Conservation (phyloP, 805 yeast genomes). For the Starmerella floris region DNA sequence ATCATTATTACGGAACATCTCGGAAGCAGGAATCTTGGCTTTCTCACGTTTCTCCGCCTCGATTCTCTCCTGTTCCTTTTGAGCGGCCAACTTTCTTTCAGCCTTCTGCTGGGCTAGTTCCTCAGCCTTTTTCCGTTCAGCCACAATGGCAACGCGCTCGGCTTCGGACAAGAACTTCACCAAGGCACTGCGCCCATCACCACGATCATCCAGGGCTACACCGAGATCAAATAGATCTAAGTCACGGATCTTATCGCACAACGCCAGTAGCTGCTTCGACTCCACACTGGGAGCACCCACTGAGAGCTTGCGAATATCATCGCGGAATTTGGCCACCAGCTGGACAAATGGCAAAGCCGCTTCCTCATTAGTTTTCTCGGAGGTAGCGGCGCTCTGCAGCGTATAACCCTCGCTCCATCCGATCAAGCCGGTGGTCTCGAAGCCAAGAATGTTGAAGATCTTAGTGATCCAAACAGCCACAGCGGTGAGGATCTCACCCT, state of each 20-base stretch:
- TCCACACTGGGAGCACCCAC: slow-evolving; percentile 34
- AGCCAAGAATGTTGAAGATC: slow-evolving; percentile 62
- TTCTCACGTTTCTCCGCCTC: slow-evolving; percentile 58
- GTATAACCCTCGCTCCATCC: slow-evolving; percentile 57
- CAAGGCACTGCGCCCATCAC: slow-evolving; percentile 62
- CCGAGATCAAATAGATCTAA: slow-evolving; percentile 60
- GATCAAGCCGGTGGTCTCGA: slow-evolving; percentile 46
- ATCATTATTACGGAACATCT: slow-evolving; percentile 39
- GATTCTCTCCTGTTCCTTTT: slow-evolving; percentile 17
- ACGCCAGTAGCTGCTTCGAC: slow-evolving; percentile 38
- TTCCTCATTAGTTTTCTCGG: slow-evolving; percentile 40
- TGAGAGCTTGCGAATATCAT: slow-evolving; percentile 61
- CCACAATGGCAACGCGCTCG: slow-evolving; percentile 54
- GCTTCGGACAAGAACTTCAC: slow-evolving; percentile 61
- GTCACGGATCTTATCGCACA: slow-evolving; percentile 64
- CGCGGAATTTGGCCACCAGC: slow-evolving; percentile 67
- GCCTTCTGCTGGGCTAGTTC: slow-evolving; percentile 41
- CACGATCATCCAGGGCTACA: slow-evolving; percentile 78
- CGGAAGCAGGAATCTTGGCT: slow-evolving; percentile 55
- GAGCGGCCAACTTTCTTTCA: slow-evolving; percentile 39
- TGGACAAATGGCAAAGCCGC: slow-evolving; percentile 67
- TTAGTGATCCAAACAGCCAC: slow-evolving; percentile 57
- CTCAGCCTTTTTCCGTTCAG: slow-evolving; percentile 44
- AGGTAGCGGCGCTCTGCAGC: slow-evolving; percentile 18
- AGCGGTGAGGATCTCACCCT: slow-evolving; percentile 53